Percentiles rank a stretch among this genome's conserved stretches.
These are phyloP conservation scores for Oenanthe sinensis DNA, from an alignment of 129 eudicot genomes.

Conservation along the genomic window DNA sequence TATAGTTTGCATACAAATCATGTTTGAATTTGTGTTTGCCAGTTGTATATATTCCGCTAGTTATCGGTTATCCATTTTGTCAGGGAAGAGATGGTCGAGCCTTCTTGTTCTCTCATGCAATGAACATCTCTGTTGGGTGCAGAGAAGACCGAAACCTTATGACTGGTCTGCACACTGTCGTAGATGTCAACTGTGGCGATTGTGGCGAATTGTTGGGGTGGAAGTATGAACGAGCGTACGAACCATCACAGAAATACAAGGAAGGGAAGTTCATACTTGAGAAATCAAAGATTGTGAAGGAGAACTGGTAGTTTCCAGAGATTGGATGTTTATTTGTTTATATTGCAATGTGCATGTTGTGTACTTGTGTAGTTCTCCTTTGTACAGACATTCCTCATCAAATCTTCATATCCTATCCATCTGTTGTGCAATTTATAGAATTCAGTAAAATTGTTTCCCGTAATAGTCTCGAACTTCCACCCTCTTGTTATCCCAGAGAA, in stretches of 20 bases:
- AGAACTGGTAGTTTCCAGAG: slow-evolving; percentile 9
- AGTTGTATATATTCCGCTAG: background rate
- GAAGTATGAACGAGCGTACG: slow-evolving; percentile 27
- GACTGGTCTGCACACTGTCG: slow-evolving; percentile 27
- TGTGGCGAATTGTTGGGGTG: slow-evolving; percentile 29
- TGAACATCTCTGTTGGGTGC: slow-evolving; percentile 13
- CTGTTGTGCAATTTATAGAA: background rate
- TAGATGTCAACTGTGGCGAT: slow-evolving; percentile 23
- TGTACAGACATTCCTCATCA: slow-evolving; percentile 3
- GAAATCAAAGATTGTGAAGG: slow-evolving; percentile 26
- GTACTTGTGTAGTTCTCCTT: background rate
- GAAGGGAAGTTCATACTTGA: slow-evolving; percentile 32
- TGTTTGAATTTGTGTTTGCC: background rate
- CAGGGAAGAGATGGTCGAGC: slow-evolving; percentile 16
- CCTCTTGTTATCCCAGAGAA: background rate
- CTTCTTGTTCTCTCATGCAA: slow-evolving; percentile 18
- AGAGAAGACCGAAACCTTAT: slow-evolving; percentile 20
- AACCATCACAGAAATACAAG: slow-evolving; percentile 25
- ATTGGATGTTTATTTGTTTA: background rate
- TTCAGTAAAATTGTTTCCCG: background rate
- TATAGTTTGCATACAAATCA: background rate
- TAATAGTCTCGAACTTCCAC: background rate
- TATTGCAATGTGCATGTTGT: background rate
- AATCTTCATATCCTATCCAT: background rate
- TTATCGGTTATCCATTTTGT: background rate